phyloP scores from a whole-genome alignment of 345 rosid species.

The Schrenkiella parvula region DNA sequence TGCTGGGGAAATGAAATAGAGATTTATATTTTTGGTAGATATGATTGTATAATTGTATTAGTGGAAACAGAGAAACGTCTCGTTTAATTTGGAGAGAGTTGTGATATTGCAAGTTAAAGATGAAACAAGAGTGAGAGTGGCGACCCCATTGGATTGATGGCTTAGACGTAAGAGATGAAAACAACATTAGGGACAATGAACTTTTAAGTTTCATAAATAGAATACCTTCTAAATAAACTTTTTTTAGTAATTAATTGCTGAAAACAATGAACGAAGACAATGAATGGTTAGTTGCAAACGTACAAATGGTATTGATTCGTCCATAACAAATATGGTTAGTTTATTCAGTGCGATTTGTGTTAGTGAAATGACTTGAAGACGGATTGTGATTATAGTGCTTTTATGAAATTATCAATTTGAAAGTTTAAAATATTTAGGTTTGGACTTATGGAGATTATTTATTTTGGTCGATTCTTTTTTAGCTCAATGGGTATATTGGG shows the following conservation, averaged over 20 bases:
- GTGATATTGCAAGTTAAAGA: conserved; percentile 12
- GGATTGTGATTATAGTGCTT: not conserved
- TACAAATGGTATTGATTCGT: not conserved
- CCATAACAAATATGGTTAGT: not conserved
- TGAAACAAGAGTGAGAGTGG: conserved; percentile 4
- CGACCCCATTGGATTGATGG: conserved; percentile 26
- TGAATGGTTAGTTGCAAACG: not conserved
- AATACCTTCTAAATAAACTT: not conserved
- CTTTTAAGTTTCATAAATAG: not conserved
- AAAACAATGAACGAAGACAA: not conserved
- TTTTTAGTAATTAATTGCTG: not conserved
- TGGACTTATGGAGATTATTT: no score
- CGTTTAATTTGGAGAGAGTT: not conserved
- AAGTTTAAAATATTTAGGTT: no score
- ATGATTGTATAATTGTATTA: not conserved
- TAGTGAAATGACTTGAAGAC: not conserved
- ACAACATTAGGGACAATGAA: conserved; percentile 9
- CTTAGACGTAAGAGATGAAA: conserved; percentile 11
- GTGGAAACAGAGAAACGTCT: not conserved
- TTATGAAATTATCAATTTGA: no score
- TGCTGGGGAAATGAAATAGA: not conserved
- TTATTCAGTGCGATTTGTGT: not conserved
- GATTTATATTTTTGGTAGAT: not conserved
- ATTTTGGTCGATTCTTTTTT: no score
- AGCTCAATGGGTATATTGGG: no score